These are phyloP conservation scores for Epichloe typhina DNA, from an alignment of 2,329 filamentous ascomycete species.

Conservation along the genomic window DNA sequence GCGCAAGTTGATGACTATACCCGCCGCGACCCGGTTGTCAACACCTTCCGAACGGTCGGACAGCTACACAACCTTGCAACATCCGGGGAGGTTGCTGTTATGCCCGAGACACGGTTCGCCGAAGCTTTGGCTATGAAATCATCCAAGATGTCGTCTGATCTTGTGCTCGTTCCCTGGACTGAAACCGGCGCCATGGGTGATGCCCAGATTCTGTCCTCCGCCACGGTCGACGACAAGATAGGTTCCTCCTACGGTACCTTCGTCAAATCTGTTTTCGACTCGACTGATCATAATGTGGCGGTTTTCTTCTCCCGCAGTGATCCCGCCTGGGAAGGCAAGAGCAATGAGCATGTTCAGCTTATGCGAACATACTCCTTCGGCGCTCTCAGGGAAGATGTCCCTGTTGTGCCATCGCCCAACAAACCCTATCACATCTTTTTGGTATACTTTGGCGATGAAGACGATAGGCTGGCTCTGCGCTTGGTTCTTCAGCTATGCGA, in stretches of 20 bases:
- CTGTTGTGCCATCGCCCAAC: conserved; percentile 45
- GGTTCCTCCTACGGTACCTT: conserved; percentile 54
- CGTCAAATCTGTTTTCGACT: conserved; percentile 52
- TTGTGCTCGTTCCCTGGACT: conserved; percentile 81
- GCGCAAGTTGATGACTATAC: conserved; percentile 66
- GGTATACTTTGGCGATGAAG: conserved; percentile 71
- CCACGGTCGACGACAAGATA: conserved; percentile 22
- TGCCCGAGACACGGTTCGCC: conserved; percentile 65
- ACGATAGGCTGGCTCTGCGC: conserved; percentile 67
- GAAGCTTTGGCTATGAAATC: conserved; percentile 63
- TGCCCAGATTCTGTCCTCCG: conserved; percentile 17
- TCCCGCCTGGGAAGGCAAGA: conserved; percentile 24
- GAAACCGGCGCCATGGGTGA: conserved; percentile 67
- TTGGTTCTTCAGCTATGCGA: conserved; percentile 75
- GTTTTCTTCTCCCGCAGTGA: conserved; percentile 60
- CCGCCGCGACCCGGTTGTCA: conserved; percentile 70
- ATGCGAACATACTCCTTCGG: conserved; percentile 44
- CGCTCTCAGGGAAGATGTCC: conserved; percentile 40
- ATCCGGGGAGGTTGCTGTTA: conserved; percentile 67
- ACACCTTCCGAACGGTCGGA: conserved; percentile 80
- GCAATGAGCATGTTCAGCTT: conserved; percentile 24
- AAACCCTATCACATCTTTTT: conserved; percentile 75
- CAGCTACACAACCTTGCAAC: conserved; percentile 73
- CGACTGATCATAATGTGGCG: conserved; percentile 56
- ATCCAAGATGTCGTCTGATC: conserved; percentile 54